Evolutionary conservation across 768 basidiomycete species (phyloP), one percentile per base, ranked within the genome.

Genomic region (Coprinopsis marcescibilis): DNA sequence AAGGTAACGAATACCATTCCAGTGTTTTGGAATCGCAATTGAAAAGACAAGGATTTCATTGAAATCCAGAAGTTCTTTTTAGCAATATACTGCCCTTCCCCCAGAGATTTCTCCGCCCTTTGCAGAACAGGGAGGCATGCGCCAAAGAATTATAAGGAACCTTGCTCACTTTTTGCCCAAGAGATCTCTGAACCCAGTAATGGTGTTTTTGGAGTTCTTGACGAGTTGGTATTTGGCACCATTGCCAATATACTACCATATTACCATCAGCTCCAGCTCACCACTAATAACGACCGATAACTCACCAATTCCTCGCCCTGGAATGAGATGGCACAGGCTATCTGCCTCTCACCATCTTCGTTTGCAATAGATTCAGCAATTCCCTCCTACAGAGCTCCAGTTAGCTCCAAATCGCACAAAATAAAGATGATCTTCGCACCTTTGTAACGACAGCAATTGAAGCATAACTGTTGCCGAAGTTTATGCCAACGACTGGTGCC

Each of bases 281-380:
- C 26, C 42, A 17, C 29, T n/a, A 26, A 21, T 45, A 5, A 46
- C 49, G 12, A 52, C 21, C 25, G 20, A 39, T 7, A 24, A 73
- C 85, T 56, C 59, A 91, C 93, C 62, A 85, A 81, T 64, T 97
- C 88, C 64, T 95, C 89, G 21, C 91, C 92, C 32, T 81, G 80
- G 63, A 95, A 98, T 0, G 93, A 80, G 45, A 98, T 72, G 21
- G 92, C 92, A 61, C 89, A 91, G 0, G 92, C 92, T 58, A 99
- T 98, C 69, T 99, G 95, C 25, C 96, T 85, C 61, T 97, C 95
- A 24, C 96, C 95, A 62, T 98, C 95, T 62, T 98, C 94, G 62
- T 97, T 98, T 4, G 94, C 96, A 51, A 98, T 97, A 62, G 90
- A 95, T 60, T 93, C 89, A 34, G 94, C 85, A 24, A 87, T 71